Conservation (phyloP, 805 yeast genomes). For the Helenozyma baotianmanensis region DNA sequence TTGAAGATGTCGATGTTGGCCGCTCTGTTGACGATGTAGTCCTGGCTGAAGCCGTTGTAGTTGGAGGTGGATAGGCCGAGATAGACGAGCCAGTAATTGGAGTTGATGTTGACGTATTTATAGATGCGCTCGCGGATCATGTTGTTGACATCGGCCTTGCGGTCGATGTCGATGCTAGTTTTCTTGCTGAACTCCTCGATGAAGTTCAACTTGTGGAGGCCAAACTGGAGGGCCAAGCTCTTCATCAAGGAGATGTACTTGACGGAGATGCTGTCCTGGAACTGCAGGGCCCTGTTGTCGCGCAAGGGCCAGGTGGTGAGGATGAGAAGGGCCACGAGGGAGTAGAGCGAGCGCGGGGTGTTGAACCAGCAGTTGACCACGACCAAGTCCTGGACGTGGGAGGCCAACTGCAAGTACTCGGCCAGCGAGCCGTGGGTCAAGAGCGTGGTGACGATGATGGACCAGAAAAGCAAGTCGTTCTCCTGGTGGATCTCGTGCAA, state of each 20-base stretch:
- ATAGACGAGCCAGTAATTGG: constrained; percentile 39
- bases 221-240: constrained; percentile 37
- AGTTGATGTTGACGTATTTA: constrained; percentile 38
- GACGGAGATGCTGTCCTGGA: constrained; percentile 29
- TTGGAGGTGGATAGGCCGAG: constrained; percentile 32
- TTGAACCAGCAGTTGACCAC: constrained; percentile 40
- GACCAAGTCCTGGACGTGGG: constrained; percentile 34
- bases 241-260: constrained; percentile 37
- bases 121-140: constrained; percentile 37
- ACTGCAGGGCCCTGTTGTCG: constrained; percentile 17
- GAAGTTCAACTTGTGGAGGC: constrained; percentile 38
- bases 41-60: constrained; percentile 25
- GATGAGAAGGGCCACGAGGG: constrained; percentile 34
- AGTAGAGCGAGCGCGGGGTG: constrained; percentile 42
- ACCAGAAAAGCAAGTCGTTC: constrained; percentile 38
- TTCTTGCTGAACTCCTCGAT: constrained; percentile 39
- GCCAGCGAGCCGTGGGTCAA: constrained; percentile 18
- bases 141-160: constrained; percentile 28
- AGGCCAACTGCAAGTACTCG: constrained; percentile 22
- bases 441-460: constrained; percentile 32
- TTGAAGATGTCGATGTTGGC: constrained; percentile 21
- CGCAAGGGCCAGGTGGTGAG: constrained; percentile 45
- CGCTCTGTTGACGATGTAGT: constrained; percentile 34
- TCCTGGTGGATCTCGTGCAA: constrained; percentile 19
- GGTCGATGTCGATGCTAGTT: constrained; percentile 19